Evolutionary conservation across 1,139 yeast genomes (phyloP), one percentile per base, ranked within the genome.

Genomic region (Wickerhamomyces sp.): DNA sequence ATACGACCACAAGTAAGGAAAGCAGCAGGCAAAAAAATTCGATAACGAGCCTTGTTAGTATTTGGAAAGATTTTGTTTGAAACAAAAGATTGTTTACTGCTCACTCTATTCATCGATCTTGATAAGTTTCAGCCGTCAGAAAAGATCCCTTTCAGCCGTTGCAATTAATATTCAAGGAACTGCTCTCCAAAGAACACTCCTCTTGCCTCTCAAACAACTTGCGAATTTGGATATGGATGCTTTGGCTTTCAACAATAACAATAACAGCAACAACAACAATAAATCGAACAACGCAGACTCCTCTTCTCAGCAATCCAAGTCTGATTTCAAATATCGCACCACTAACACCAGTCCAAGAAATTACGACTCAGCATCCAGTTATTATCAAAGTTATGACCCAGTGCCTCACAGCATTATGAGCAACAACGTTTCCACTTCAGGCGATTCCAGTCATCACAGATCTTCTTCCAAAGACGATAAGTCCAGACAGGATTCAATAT

Each of bases 401-500:
- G 17, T 28, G 14, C 28, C 28, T 21, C 33, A 28, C 10, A 28
- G 28, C 24, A 20, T 27, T 18, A 33, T 32, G 35, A 38, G 32
- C 13, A 32, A 32, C 17, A 40, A 34, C 19, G 18, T 31, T 13
- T 17, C 30, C 5, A 16, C 36, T 6, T 17, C 34, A 3, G 28
- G 33, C 4, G 31, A 28, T 26, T 29, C 29, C 20, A 28, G 13
- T 26, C 26, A 33, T 28, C 16, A 11, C 26, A 21, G 18, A 25
- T 8, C 32, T 27, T 8, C 25, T 21, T 4, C 31, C 28, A 22
- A 21, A 25, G 30, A 24, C 32, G 35, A 41, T 13, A 32, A 27
- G n/a, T 39, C 39, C 3, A 45, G 55, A 41, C 52, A 50, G 33
- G 55, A 51, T 19, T 51, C 55, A 0, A 32, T 51, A 11, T 47